Conservation (phyloP, 192 early-diverging fungal genomes). For the Geranomyces michiganensis region DNA sequence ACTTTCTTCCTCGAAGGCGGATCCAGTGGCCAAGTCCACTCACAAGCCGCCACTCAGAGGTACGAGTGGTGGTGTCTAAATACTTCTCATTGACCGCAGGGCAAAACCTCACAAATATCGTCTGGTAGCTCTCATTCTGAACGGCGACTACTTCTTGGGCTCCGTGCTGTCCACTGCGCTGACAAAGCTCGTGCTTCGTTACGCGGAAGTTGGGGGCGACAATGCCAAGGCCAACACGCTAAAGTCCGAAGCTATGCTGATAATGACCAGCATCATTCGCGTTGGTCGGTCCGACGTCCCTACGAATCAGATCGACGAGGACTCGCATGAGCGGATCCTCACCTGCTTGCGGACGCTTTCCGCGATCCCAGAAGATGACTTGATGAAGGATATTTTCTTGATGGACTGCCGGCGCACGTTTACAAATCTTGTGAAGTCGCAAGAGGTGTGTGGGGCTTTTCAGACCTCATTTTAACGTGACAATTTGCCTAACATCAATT, state of each 20-base stretch:
- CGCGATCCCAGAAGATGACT: conserved; percentile 47
- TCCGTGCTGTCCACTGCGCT: conserved; percentile 87
- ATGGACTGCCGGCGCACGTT: conserved; percentile 64
- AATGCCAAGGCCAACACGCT: conserved; percentile 70
- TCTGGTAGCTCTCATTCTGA: conserved; percentile 75
- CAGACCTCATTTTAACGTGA: background rate
- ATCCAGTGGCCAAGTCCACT: conserved; percentile 29
- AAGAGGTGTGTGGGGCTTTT: conserved; percentile 60
- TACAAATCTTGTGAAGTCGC: conserved; percentile 66
- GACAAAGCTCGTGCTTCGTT: conserved; percentile 88
- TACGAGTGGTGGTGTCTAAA: conserved; percentile 14
- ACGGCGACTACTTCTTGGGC: conserved; percentile 92
- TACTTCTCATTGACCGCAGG: background rate
- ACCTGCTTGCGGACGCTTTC: conserved; percentile 68
- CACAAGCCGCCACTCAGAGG: conserved; percentile 72
- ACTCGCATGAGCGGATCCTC: conserved; percentile 90
- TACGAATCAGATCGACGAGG: conserved; percentile 91
- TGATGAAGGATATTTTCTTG: conserved; percentile 67
- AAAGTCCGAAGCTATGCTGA: conserved; percentile 95
- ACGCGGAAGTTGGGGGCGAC: conserved; percentile 37
- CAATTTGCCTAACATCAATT: background rate
- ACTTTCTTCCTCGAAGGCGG: conserved; percentile 46
- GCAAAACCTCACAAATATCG: background rate
- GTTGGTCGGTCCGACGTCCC: conserved; percentile 88
- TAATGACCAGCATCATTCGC: conserved; percentile 94